Evolutionary conservation across 108 stramenopile genomes (phyloP), one percentile per base, ranked within the genome.

Genomic region (Stephanodiscus minutulus): DNA sequence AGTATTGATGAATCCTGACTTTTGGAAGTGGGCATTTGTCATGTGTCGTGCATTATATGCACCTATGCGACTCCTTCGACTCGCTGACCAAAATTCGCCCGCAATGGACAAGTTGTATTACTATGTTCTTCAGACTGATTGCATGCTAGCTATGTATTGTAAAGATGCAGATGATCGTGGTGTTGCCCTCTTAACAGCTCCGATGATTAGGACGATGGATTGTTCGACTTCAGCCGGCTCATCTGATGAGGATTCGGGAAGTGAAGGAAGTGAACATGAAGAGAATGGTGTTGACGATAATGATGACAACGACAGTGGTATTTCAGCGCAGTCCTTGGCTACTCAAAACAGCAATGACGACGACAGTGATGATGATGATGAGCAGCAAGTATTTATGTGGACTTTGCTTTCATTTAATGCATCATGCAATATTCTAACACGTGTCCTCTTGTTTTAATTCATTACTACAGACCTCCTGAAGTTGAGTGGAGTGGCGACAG

Each of bases 1-100:
- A 35, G 58, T 59, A 22, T 18, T 59, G 18, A 27, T 29, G 58
- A 59, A 41, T 41, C 39, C 39, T 24, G 22, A 24, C 31, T 37
- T 62, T 43, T 64, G 63, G 63, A 24, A 64, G 21, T 47, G 25
- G 9, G 27, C 28, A 3, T 64, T 64, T 64, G 41, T 47, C 18
- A 47, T 64, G 7, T 64, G 63, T 15, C 47, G 47, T 64, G 41
- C 44, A 35, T 37, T 62, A 15, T 62, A 62, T 62, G 61, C 61
- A 39, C 11, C 39, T 22, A 62, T 62, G 61, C 61, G 41, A 41
- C 4, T 62, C 4, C 22, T 62, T 17, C 61, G 61, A 1, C 61
- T 62, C 24, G 61, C 47, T 24, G 63, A 64, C 25, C 28, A 43
- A 24, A 64, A 64, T 12, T 17, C 25, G 9, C 22, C 63, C 3